Conservation (phyloP, 768 basidiomycete genomes). For the Naganishia vaughanmartiniae region DNA sequence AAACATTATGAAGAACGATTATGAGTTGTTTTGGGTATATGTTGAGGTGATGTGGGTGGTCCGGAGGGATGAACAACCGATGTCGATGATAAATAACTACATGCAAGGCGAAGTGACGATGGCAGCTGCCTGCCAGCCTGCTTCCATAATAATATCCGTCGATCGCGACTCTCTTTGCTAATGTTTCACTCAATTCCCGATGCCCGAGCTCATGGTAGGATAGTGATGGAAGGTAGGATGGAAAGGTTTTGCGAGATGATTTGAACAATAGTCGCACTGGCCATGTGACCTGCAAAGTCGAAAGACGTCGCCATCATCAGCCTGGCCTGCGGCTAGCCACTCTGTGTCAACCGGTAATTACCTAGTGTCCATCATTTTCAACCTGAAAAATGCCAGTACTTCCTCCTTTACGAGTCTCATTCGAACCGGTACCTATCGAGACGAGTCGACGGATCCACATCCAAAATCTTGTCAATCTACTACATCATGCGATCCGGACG, state of each 20-base stretch:
- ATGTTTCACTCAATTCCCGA: slow-evolving; percentile 13
- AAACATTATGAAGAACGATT: background rate
- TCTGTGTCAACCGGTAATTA: background rate
- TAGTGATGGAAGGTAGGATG: too few species aligned
- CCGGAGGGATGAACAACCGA: background rate
- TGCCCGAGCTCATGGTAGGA: background rate
- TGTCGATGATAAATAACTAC: background rate
- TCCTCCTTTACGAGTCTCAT: slow-evolving; percentile 7
- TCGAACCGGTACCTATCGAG: slow-evolving; percentile 10
- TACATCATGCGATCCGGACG: slow-evolving; percentile 43
- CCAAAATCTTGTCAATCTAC: slow-evolving; percentile 45
- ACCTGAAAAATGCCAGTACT: background rate
- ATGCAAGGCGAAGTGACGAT: slow-evolving; percentile 11
- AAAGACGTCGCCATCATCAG: too few species aligned
- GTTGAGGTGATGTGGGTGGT: too few species aligned
- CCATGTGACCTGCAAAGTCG: too few species aligned
- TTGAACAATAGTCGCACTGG: background rate
- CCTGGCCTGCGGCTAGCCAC: too few species aligned
- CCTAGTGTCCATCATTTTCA: background rate
- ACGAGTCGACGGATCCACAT: slow-evolving; percentile 42
- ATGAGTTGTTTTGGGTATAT: background rate
- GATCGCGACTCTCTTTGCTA: slow-evolving; percentile 14
- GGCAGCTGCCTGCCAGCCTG: background rate
- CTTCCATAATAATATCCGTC: background rate
- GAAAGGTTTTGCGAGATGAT: background rate